Percentiles rank a stretch among this genome's conserved stretches.
Evolutionary conservation across 2,329 filamentous ascomycete genomes (phyloP).

Genomic region (Xylaria sp.): DNA sequence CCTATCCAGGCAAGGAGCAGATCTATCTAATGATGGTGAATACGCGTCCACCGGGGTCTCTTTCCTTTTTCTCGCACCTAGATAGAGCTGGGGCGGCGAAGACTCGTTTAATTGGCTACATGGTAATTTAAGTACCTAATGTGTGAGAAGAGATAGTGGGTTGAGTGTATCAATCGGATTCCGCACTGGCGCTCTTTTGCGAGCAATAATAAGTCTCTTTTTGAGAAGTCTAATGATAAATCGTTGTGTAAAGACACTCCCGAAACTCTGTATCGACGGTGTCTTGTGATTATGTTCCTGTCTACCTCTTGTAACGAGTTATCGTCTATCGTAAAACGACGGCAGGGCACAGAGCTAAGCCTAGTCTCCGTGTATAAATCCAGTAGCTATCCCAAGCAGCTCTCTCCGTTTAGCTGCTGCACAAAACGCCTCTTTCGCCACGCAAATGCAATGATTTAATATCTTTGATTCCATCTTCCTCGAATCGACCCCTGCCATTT

Average conservation of each 20-base stretch:
- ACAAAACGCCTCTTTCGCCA: constrained; percentile 50
- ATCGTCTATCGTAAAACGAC: constrained; percentile 17
- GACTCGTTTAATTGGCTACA: constrained; percentile 12
- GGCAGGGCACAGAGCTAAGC: constrained; percentile 19
- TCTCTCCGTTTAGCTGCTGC: constrained; percentile 23
- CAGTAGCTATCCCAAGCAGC: constrained; percentile 32
- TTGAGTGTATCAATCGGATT: neutral
- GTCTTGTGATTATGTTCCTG: constrained; percentile 26
- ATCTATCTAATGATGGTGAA: neutral
- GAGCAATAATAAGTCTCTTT: neutral
- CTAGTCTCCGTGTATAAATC: constrained; percentile 30
- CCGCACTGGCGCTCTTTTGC: neutral
- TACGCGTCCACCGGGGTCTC: neutral
- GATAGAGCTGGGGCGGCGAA: constrained; percentile 9
- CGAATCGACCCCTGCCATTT: constrained; percentile 1
- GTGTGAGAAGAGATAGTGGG: neutral
- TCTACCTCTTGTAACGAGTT: constrained; percentile 23
- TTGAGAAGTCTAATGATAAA: neutral
- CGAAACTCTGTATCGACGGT: constrained; percentile 9
- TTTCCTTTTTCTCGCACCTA: constrained; percentile 9
- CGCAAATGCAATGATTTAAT: constrained; percentile 46
- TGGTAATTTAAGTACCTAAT: neutral
- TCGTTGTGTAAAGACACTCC: neutral
- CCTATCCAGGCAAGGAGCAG: neutral
- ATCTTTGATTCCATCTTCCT: neutral